Base-by-base conservation (phyloP, 352 stramenopile genomes). In the Globisporangium camurandrum region DNA sequence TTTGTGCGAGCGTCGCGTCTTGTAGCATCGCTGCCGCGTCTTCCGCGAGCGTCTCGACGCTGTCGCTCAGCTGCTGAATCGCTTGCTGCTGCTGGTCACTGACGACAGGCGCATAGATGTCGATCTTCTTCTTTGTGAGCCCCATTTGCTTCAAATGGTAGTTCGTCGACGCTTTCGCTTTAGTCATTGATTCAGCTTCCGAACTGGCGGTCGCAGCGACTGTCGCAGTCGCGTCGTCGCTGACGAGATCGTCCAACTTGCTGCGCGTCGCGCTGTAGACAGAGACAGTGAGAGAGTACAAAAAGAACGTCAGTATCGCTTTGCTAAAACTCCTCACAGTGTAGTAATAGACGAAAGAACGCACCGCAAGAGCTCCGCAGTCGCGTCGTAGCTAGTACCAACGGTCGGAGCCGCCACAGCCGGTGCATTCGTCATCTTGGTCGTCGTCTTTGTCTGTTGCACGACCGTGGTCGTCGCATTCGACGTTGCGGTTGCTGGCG, bases 101-200 rank as follows among this genome's bases (percentile, higher is more conserved):
- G 7, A 75, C 61, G 17, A 84, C 39, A 1, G 80, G 73, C 4
- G 75, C 75, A 44, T 91, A 91, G 36, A 91, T 91, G 54, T 91
- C 80, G 51, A 91, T 71, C 60, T 86, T 85, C 36, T 88, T 65
- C 40, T 82, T 61, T 27, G 46, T 60, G 2, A 88, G 59, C 17
- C 80, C 76, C n/a, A 91, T 42, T 38, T 88, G 76, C 61, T 88
- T 88, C 11, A 87, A 54, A 49, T 91, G 80, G 57, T 86, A 91
- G 56, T 84, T 86, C 17, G 80, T 88, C 19, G 64, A 71, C 9
- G 80, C 76, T n/a, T n/a, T n/a, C n/a, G n/a, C n/a, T n/a, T n/a
- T n/a, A n/a, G n/a, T n/a, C n/a, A n/a, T n/a, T n/a, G n/a, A n/a
- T n/a, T n/a, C n/a, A n/a, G n/a, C n/a, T n/a, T n/a, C n/a, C n/a